phyloP scores from a whole-genome alignment of 1,139 yeast genomes.

The Nakaseomyces uthaithaninus region DNA sequence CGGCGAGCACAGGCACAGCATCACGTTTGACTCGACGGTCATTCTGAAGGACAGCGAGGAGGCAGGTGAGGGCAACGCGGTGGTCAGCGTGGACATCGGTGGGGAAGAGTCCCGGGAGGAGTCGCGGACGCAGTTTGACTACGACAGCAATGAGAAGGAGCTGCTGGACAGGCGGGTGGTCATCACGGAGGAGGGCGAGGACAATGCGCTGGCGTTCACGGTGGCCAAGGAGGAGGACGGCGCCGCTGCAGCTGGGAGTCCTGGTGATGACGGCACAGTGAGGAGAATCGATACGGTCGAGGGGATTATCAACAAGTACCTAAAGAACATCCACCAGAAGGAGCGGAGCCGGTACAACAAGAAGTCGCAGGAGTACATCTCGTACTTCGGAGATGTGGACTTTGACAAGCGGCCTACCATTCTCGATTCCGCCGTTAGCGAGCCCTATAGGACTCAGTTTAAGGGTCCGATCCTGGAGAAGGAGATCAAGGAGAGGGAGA shows the following conservation, averaged over 20 bases:
- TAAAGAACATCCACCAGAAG: constrained; percentile 8
- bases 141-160: constrained; percentile 4
- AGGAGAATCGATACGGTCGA: constrained; percentile 6
- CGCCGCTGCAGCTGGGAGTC: not conserved
- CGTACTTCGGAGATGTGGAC: constrained; percentile 18
- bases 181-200: not conserved
- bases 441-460: constrained; percentile 12
- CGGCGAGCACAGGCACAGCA: constrained; percentile 12
- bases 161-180: constrained; percentile 1
- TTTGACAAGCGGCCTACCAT: constrained; percentile 14
- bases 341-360: constrained; percentile 7
- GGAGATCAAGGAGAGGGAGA: constrained; percentile 12
- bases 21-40: constrained; percentile 11
- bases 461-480: constrained; percentile 14
- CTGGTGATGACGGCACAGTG: not conserved
- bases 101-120: not conserved
- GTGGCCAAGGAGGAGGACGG: constrained; percentile 4
- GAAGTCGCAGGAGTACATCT: constrained; percentile 10
- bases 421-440: constrained; percentile 13
- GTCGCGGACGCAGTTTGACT: constrained; percentile 1
- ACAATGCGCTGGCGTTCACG: constrained; percentile 1
- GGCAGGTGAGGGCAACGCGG: constrained; percentile 9
- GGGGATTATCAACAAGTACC: constrained; percentile 6
- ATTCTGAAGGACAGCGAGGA: constrained; percentile 18
- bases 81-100: not conserved